Conservation (phyloP, 805 yeast species). For the Tetrapisispora nanseiensis region DNA sequence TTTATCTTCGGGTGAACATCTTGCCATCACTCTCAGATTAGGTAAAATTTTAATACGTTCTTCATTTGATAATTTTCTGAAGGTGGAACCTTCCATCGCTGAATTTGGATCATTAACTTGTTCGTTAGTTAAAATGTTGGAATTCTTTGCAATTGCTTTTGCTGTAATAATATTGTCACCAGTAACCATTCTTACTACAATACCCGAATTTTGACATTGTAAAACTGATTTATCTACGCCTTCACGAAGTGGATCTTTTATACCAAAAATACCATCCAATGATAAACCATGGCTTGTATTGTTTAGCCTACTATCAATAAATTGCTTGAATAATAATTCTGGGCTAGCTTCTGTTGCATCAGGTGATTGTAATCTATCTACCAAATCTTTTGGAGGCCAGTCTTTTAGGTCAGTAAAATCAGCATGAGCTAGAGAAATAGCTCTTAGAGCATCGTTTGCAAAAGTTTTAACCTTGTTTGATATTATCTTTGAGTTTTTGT, state of each 20-base stretch:
- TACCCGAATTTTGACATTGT: conserved; percentile 85
- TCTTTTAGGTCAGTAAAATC: conserved; percentile 41
- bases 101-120: conserved; percentile 43
- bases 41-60: conserved; percentile 61
- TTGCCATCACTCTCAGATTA: conserved; percentile 70
- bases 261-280: conserved; percentile 75
- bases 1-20: conserved; percentile 95
- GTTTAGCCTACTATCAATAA: conserved; percentile 9
- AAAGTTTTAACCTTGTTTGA: conserved; percentile 40
- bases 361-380: conserved; percentile 25
- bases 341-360: conserved; percentile 34
- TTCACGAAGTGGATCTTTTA: conserved; percentile 85
- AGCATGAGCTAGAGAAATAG: conserved; percentile 77
- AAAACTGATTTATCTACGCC: conserved; percentile 87
- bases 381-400: conserved; percentile 62
- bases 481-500: conserved; percentile 28
- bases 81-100: conserved; percentile 89
- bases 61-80: conserved; percentile 52
- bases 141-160: conserved; percentile 75
- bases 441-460: conserved; percentile 76
- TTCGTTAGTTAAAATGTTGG: conserved; percentile 55
- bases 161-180: conserved; percentile 94
- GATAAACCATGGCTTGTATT: conserved; percentile 31
- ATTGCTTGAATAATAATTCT: conserved; percentile 32
- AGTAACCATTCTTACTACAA: conserved; percentile 93